Evolutionary conservation across 768 basidiomycete species (phyloP), one percentile per base, ranked within the genome.

Genomic region (Serendipita sp.): DNA sequence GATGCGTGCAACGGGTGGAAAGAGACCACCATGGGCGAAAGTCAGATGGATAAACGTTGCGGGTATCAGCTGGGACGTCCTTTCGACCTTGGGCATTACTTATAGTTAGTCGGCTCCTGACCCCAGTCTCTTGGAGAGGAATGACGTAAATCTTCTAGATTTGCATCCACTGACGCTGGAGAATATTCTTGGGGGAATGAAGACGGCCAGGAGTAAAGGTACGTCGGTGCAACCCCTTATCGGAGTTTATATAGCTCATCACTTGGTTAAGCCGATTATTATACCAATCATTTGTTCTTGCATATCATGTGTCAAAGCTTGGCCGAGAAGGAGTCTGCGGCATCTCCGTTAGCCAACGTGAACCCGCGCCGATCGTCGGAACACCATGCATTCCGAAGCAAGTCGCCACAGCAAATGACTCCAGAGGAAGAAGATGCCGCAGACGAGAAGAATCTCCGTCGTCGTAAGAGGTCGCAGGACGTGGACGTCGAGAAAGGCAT

Each of bases 31-130:
- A 2, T 86, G 84, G 85, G 81, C 80, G 28, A 85, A 81, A 70
- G 86, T 86, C 16, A 75, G 87, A 63, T 89, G 85, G 86, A 86
- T 88, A 62, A 85, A 85, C 68, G 78, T 88, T 67, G 82, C 80
- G 28, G 87, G 86, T 3, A 74, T 79, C 44, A 76, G 81, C 68
- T 88, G 85, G 85, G 85, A 87, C 69, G 85, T 88, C 41, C 78
- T 89, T 69, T 85, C 83, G 69, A 80, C 81, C 0, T 72, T 88
- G 38, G 83, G 83, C 18, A 72, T 87, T 64, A 80, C 79, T 72
- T 86, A 85, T 36, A 60, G 56, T 60, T 28, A 32, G 56, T 60
- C 10, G 35, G 8, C 34, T 36, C 23, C 23, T 23, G 23, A 23
- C 23, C 23, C 23, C 23, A n/a, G 8, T 51, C 48, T 8, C 30